Evolutionary conservation across 805 yeast genomes (phyloP).

Genomic region (Priceomyces carsonii): DNA sequence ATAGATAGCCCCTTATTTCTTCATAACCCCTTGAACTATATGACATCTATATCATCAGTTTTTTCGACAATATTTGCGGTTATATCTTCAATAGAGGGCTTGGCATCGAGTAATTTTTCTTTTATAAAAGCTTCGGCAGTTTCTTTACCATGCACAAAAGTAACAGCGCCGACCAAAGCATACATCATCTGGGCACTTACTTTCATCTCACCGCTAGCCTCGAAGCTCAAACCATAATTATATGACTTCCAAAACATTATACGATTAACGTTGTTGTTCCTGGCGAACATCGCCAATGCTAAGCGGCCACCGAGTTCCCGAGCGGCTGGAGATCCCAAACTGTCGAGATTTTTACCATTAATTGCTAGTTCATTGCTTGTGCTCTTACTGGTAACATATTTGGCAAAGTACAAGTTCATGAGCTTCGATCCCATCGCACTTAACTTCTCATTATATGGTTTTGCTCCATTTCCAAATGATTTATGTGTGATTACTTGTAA

Average conservation of each 20-base stretch:
- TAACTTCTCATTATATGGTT: conserved; percentile 87
- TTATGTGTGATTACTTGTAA: conserved; percentile 90
- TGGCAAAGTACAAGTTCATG: conserved; percentile 50
- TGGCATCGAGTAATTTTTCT: conserved; percentile 44
- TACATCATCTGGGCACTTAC: conserved; percentile 55
- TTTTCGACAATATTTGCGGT: conserved; percentile 31
- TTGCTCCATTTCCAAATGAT: conserved; percentile 87
- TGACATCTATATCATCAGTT: conserved; percentile 17
- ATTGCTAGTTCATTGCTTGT: conserved; percentile 34
- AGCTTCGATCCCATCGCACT: conserved; percentile 69
- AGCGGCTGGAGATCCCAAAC: conserved; percentile 57
- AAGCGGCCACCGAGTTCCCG: conserved; percentile 52
- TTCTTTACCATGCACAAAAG: conserved; percentile 58
- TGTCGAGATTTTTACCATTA: conserved; percentile 54
- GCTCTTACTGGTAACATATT: conserved; percentile 35
- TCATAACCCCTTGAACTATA: no score
- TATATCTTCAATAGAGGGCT: conserved; percentile 33
- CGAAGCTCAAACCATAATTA: conserved; percentile 46
- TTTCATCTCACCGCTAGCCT: conserved; percentile 55
- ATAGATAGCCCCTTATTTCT: no score
- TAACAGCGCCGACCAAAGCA: conserved; percentile 70
- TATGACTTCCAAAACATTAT: conserved; percentile 69
- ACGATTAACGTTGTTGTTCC: conserved; percentile 46
- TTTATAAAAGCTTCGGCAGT: conserved; percentile 60
- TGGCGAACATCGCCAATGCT: conserved; percentile 54